Evolutionary conservation across 2,329 filamentous ascomycete species (phyloP), one percentile per base, ranked within the genome.

Genomic region (Ophiostoma perfectum): DNA sequence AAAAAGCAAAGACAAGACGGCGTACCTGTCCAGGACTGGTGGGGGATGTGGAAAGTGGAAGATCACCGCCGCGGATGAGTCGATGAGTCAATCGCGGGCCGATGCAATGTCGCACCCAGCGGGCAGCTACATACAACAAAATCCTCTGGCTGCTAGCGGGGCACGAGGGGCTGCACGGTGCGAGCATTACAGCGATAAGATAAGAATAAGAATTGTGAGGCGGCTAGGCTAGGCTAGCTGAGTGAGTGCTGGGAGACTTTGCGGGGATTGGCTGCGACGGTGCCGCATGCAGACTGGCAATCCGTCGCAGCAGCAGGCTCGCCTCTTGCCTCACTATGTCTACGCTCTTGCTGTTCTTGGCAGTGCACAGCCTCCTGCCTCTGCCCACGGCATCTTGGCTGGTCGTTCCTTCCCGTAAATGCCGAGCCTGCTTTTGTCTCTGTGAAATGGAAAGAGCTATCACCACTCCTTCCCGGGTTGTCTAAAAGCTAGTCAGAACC

Each of bases 161-260:
- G 38, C 14, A 44, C 65, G 66, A 67, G 62, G 66, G 58, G 63
- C 66, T 45, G 44, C 44, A 45, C 8, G 14, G 5, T 49, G 45
- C 49, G 42, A 45, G 42, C 14, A 44, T 0, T 44, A 27, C 1
- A 27, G 27, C 27, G 27, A 27, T 27, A 27, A 27, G 27, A 27
- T 27, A 27, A 27, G 27, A 27, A 27, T 27, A n/a, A n/a, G n/a
- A n/a, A n/a, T n/a, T n/a, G n/a, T n/a, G n/a, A n/a, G n/a, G n/a
- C n/a, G n/a, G 27, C 27, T 27, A 27, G 27, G 27, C 27, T 5
- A 38, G 47, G n/a, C 7, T 41, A 42, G 45, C 11, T 3, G 38
- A 18, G 42, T 3, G 7, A 44, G 11, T 44, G 7, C 7, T 12
- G 42, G 3, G 42, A n/a, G n/a, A n/a, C 5, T 58, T 58, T 58